Evolutionary conservation across 768 basidiomycete genomes (phyloP).

Genomic region (Hysterangium stoloniferum): DNA sequence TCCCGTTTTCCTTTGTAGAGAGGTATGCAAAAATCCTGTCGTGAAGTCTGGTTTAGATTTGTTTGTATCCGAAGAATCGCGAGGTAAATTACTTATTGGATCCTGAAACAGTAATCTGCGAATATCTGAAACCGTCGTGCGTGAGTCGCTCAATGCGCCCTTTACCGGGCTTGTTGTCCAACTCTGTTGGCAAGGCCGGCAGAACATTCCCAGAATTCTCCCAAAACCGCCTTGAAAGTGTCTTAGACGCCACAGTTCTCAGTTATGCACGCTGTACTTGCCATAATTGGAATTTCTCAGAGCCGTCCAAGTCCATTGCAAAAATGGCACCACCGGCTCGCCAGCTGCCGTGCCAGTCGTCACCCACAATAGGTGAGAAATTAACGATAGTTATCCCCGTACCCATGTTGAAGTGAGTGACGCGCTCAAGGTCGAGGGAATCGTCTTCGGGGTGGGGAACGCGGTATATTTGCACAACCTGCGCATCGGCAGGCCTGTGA

Average conservation of each 20-base stretch:
- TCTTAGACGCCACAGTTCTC: not conserved
- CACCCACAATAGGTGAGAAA: slow-evolving; percentile 28
- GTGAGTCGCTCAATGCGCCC: slow-evolving; percentile 37
- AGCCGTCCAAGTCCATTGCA: slow-evolving; percentile 13
- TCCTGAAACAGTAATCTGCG: slow-evolving; percentile 22
- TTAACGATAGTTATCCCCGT: slow-evolving; percentile 28
- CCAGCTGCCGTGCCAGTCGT: slow-evolving; percentile 34
- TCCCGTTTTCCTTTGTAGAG: slow-evolving; percentile 35
- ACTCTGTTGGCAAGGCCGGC: slow-evolving; percentile 30
- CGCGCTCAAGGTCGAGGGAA: slow-evolving; percentile 23
- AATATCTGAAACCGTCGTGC: slow-evolving; percentile 30
- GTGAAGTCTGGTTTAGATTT: not conserved
- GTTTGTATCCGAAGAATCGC: too few relatives aligned
- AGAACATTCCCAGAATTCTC: slow-evolving; percentile 26
- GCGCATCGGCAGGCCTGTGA: slow-evolving; percentile 34
- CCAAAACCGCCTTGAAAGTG: slow-evolving; percentile 33
- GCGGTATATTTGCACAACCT: slow-evolving; percentile 31
- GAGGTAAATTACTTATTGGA: slow-evolving; percentile 28
- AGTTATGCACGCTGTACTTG: slow-evolving; percentile 11
- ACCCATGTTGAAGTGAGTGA: slow-evolving; percentile 34
- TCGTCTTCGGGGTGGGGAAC: slow-evolving; percentile 23
- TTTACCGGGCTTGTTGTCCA: slow-evolving; percentile 31
- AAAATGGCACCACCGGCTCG: slow-evolving; percentile 14
- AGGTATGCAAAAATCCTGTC: slow-evolving; percentile 30
- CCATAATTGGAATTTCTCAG: slow-evolving; percentile 34